Evolutionary conservation across 1,139 yeast species (phyloP), one percentile per base, ranked within the genome.

Genomic region (Hemisphaericaspora lyxosophila): DNA sequence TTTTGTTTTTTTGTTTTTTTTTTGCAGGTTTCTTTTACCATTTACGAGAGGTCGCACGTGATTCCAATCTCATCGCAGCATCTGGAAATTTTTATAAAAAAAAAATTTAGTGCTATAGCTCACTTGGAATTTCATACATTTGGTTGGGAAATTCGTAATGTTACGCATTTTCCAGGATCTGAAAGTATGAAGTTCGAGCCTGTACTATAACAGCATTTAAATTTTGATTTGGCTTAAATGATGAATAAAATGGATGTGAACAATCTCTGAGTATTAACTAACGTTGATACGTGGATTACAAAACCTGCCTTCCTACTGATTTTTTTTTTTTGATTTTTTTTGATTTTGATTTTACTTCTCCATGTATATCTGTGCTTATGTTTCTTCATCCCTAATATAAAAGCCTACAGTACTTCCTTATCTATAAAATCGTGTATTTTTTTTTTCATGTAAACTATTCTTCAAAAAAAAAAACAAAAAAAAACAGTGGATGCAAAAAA

Each of bases 291-390:
- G 50, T 68, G 54, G 76, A 70, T 70, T 70, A 70, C 55, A 67
- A 64, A 68, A 57, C 73, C 75, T 70, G 75, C 75, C 75, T 70
- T 70, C 75, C 76, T 70, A 69, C 75, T 70, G 75, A 70, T 33
- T 7, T 19, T 30, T 14, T 18, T 30, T n/a, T n/a, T n/a, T n/a
- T n/a, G n/a, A n/a, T n/a, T n/a, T n/a, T n/a, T n/a, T n/a, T n/a
- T n/a, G n/a, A n/a, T n/a, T n/a, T n/a, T n/a, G n/a, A n/a, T n/a
- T n/a, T n/a, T n/a, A n/a, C n/a, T n/a, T n/a, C n/a, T n/a, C n/a
- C n/a, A n/a, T n/a, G n/a, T n/a, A n/a, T n/a, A n/a, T n/a, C n/a
- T n/a, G n/a, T n/a, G n/a, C n/a, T n/a, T n/a, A n/a, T n/a, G n/a
- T n/a, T n/a, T n/a, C n/a, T n/a, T n/a, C n/a, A n/a, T n/a, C n/a